Percentiles rank a stretch among this genome's conserved stretches.
phyloP scores from a whole-genome alignment of 1,284 basidiomycete genomes.

The Pseudozyma sp. region DNA sequence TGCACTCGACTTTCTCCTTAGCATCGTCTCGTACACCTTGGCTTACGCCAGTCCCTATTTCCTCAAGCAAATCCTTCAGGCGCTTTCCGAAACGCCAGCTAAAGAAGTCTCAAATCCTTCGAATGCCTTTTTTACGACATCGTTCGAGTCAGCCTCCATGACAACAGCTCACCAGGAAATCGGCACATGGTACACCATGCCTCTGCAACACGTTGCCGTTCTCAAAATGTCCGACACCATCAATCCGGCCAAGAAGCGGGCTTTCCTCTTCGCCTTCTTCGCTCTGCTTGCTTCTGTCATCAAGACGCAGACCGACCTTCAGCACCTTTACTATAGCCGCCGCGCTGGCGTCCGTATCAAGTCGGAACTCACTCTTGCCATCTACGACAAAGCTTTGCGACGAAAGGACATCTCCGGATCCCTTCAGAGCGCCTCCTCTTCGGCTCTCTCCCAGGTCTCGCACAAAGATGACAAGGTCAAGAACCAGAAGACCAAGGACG shows the following conservation, averaged over 20 bases:
- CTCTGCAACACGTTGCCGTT: constrained; percentile 3
- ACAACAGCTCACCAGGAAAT: not conserved
- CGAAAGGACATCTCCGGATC: constrained; percentile 82
- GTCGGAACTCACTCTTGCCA: constrained; percentile 80
- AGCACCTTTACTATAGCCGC: constrained; percentile 82
- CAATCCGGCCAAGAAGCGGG: constrained; percentile 25
- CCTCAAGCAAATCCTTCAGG: constrained; percentile 45
- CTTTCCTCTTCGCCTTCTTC: constrained; percentile 47
- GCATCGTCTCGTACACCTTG: constrained; percentile 46
- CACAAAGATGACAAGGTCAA: constrained; percentile 35
- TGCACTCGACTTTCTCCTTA: constrained; percentile 34
- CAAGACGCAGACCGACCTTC: constrained; percentile 73
- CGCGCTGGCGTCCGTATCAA: constrained; percentile 76
- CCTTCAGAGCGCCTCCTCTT: constrained; percentile 74
- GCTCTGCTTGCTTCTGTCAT: constrained; percentile 37
- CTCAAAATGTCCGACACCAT: not conserved
- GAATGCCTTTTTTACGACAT: constrained; percentile 1
- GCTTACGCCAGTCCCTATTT: constrained; percentile 51
- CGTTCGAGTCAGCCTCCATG: not conserved
- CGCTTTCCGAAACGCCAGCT: constrained; percentile 3
- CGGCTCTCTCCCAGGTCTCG: constrained; percentile 63
- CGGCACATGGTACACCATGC: not conserved
- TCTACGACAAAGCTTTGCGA: constrained; percentile 90
- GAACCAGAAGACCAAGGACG: constrained; percentile 3
- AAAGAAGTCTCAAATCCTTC: not conserved